Evolutionary conservation across 805 yeast species (phyloP).

Genomic region (Starmerella powellii): DNA sequence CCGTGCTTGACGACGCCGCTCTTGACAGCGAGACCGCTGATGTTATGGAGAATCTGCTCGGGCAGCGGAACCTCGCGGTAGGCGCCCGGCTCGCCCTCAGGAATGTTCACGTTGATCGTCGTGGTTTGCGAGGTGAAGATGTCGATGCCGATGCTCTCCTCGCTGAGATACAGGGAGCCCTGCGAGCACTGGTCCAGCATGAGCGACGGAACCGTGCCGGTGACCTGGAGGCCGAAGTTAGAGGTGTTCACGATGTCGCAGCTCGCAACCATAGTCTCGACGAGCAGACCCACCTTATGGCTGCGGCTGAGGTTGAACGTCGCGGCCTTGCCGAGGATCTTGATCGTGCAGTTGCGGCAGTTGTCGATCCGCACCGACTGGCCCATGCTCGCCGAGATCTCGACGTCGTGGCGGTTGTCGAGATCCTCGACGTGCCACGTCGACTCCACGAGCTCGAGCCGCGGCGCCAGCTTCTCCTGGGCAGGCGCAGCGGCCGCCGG

Average conservation of each 20-base stretch:
- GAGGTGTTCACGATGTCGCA: constrained; percentile 73
- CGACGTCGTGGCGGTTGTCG: constrained; percentile 48
- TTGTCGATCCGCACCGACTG: constrained; percentile 85
- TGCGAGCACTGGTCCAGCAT: constrained; percentile 81
- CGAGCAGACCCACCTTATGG: constrained; percentile 57
- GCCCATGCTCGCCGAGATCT: constrained; percentile 69
- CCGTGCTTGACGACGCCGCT: constrained; percentile 32
- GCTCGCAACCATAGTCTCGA: constrained; percentile 78
- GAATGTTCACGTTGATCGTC: constrained; percentile 72
- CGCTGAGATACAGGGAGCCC: constrained; percentile 66
- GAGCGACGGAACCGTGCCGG: constrained; percentile 71
- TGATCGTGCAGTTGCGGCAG: constrained; percentile 60
- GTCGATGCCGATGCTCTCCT: constrained; percentile 60
- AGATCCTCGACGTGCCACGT: constrained; percentile 83
- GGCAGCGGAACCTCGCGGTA: constrained; percentile 74
- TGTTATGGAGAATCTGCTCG: constrained; percentile 75
- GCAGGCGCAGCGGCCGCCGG: constrained; percentile 19
- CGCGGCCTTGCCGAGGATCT: constrained; percentile 81
- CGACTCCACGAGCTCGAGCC: constrained; percentile 66
- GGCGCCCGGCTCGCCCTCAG: constrained; percentile 55
- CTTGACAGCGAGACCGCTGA: constrained; percentile 47
- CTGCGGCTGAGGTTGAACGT: constrained; percentile 73
- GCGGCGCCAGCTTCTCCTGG: constrained; percentile 38
- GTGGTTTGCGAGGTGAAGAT: constrained; percentile 77
- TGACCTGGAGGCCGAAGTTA: constrained; percentile 73